A percentile compares a stretch with the other conserved stretches of the same genome.
phyloP scores from a whole-genome alignment of 2,329 filamentous ascomycete genomes.

The Monilinia vaccinii-corymbosi region DNA sequence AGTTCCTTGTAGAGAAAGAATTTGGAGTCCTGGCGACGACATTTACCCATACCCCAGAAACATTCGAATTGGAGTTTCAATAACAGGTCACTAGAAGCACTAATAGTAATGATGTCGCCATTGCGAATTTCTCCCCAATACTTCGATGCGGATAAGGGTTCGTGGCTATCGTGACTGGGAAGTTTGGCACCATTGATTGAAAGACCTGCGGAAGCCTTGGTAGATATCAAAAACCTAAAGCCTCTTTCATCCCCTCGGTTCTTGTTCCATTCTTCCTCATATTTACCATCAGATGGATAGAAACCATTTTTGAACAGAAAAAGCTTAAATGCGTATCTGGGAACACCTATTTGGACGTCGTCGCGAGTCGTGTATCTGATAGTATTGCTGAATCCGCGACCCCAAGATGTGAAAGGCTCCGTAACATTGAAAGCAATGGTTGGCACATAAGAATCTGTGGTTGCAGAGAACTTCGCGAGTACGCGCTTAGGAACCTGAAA shows the following conservation, averaged over 20 bases:
- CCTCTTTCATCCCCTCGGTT: conserved; percentile 28
- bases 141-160: conserved; percentile 40
- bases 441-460: conserved; percentile 54
- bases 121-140: conserved; percentile 64
- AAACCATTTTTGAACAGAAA: conserved; percentile 63
- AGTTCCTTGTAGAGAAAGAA: conserved; percentile 8
- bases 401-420: conserved; percentile 65
- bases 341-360: conserved; percentile 55
- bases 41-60: conserved; percentile 25
- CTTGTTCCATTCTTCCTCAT: conserved; percentile 6
- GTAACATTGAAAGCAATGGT: conserved; percentile 57
- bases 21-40: conserved; percentile 16
- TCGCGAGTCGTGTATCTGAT: conserved; percentile 50
- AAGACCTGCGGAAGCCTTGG: conserved; percentile 69
- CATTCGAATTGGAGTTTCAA: conserved; percentile 27
- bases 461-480: conserved; percentile 58
- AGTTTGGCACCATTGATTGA: conserved; percentile 66
- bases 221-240: conserved; percentile 62
- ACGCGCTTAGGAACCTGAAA: conserved; percentile 33
- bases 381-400: conserved; percentile 61
- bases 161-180: conserved; percentile 44
- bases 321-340: conserved; percentile 73
- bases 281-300: conserved; percentile 40
- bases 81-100: conserved; percentile 33
- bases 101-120: conserved; percentile 70